Evolutionary conservation across 202 grass and related monocot genomes (phyloP), one percentile per base, ranked within the genome.

Genomic region (Schoenoplectus triqueter): DNA sequence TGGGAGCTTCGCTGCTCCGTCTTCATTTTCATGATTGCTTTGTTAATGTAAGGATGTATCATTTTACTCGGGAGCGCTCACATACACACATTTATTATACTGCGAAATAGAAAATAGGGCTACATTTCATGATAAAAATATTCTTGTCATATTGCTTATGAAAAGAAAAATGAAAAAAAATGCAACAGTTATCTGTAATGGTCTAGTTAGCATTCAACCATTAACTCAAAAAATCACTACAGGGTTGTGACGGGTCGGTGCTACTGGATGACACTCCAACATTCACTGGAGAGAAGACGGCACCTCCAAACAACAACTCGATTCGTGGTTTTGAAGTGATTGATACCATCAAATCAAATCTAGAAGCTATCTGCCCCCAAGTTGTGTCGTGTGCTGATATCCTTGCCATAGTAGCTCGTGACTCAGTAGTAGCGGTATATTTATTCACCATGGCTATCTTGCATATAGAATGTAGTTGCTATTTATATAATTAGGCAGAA

Each of bases 1-100:
- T 90, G 89, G 89, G 88, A 0, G 91, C 88, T 7, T 93, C 94
- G 3, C 81, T 95, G 22, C 91, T 93, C 64, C 87, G 91, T 9
- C 86, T 90, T 6, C 83, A 75, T 75, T 92, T 92, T 59, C 90
- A 92, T 65, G 90, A 92, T 62, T 92, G 90, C 73, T 89, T 89
- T 84, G 82, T 86, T 66, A 88, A 92, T 47, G 87, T 86, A 85
- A 92, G 87, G 22, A 66, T 66, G 13, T 15, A 82, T 82, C 7
- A 49, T 73, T 42, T 73, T 13, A 47, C 3, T 19, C 9, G 18
- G 10, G 2, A 49, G 69, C 15, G 2, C 45, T 6, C 17, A 3
- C 15, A 72, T 19, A 10, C 49, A 7, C n/a, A 6, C 69, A 72
- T 10, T 48, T 72, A 72, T 48, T 72, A 7, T 50, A 65, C 63